A percentile compares a stretch with the other conserved stretches of the same genome.
These are phyloP conservation scores for Fusarium continuum DNA, from an alignment of 2,329 filamentous ascomycete genomes.

Conservation along the genomic window DNA sequence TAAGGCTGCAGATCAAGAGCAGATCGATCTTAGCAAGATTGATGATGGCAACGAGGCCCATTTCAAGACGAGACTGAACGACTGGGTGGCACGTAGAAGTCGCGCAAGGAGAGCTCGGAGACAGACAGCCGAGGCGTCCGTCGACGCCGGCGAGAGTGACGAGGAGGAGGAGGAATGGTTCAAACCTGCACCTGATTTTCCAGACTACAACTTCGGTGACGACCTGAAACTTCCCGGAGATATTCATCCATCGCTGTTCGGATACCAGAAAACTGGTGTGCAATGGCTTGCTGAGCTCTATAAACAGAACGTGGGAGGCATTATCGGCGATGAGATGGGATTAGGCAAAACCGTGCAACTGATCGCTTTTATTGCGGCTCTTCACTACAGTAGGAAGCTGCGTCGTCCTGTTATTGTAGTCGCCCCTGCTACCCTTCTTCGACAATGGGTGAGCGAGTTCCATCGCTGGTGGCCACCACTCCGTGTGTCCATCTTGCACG, in stretches of 20 bases:
- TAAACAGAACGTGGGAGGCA: constrained; percentile 88
- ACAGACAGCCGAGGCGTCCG: constrained; percentile 48
- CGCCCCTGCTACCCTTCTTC: constrained; percentile 91
- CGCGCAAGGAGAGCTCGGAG: constrained; percentile 53
- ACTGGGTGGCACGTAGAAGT: constrained; percentile 72
- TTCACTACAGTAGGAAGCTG: constrained; percentile 91
- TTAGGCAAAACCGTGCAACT: constrained; percentile 87
- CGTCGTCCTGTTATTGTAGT: constrained; percentile 89
- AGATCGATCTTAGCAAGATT: constrained; percentile 65
- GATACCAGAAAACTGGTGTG: constrained; percentile 96
- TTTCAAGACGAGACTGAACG: constrained; percentile 78
- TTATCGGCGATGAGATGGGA: constrained; percentile 98
- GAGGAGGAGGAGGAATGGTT: constrained; percentile 74
- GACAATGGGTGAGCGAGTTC: constrained; percentile 98
- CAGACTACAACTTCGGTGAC: constrained; percentile 79
- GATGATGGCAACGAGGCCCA: constrained; percentile 90
- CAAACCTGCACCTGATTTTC: constrained; percentile 82
- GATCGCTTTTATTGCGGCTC: constrained; percentile 82
- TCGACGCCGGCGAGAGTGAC: constrained; percentile 53
- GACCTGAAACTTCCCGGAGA: constrained; percentile 87
- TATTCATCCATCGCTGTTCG: constrained; percentile 90
- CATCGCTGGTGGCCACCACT: constrained; percentile 99
- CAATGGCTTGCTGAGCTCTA: constrained; percentile 96
- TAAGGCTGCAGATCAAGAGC: constrained; percentile 48
- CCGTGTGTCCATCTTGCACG: constrained; percentile 92